Conservation (phyloP, 139 green algal species). For the Nannochloris sp. region DNA sequence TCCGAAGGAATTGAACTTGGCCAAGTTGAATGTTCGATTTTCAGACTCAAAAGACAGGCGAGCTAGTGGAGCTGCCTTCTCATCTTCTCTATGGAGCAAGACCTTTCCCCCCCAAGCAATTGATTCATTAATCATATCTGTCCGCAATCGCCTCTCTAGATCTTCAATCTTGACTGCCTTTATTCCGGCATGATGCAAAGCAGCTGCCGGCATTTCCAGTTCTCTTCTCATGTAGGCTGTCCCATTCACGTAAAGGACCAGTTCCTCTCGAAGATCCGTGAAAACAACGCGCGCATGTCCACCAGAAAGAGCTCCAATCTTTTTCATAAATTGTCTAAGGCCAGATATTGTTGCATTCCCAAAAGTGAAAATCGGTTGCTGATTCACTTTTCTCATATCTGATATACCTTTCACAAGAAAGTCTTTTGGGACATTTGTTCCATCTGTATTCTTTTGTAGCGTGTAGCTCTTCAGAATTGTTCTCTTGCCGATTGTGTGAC, state of each 20-base stretch:
- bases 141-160: constrained; percentile 37
- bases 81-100: constrained; percentile 63
- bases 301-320: constrained; percentile 39
- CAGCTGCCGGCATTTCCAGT: constrained; percentile 74
- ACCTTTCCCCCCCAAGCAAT: constrained; percentile 47
- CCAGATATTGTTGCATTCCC: constrained; percentile 33
- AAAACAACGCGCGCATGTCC: constrained; percentile 54
- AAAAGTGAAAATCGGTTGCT: constrained; percentile 30
- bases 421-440: neutral
- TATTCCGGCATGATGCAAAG: constrained; percentile 70
- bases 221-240: constrained; percentile 70
- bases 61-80: constrained; percentile 3
- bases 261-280: constrained; percentile 80
- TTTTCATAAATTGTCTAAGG: constrained; percentile 44
- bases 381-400: constrained; percentile 31
- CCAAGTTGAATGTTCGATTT: neutral
- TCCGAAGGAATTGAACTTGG: neutral
- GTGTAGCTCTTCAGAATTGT: constrained; percentile 83
- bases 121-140: constrained; percentile 48
- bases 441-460: neutral
- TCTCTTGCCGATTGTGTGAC: constrained; percentile 54
- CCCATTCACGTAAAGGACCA: constrained; percentile 75
- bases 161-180: constrained; percentile 51
- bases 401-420: constrained; percentile 30
- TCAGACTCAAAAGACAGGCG: neutral